Evolutionary conservation across 345 rosid genomes (phyloP), one percentile per base, ranked within the genome.

Genomic region (Eucalyptus guilfoylei): DNA sequence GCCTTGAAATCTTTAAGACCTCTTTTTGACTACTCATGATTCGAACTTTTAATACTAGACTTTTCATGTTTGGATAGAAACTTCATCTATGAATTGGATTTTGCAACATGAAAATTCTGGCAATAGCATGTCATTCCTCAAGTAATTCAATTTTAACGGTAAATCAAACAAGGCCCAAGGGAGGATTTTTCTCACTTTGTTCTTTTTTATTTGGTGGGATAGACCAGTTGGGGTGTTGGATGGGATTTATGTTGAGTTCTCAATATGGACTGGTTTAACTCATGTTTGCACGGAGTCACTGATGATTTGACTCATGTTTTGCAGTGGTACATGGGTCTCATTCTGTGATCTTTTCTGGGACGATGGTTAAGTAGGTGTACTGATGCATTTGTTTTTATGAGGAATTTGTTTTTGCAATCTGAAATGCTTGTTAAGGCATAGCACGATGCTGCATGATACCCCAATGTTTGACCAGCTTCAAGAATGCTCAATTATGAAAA

Each of bases 1-100:
- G 40, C 9, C 47, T 72, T 76, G 47, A 76, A 76, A 37, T 37
- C 83, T 40, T 76, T 40, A 40, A 40, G 45, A 40, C 28, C 9
- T 76, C 83, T 37, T 76, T 76, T 76, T 0, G 2, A 76, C 42
- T 44, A 40, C 0, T 2, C 1, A 37, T 40, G 47, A 76, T 76
- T 37, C 0, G 5, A 76, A 37, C 13, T 76, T 76, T 40, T 37
- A 3, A 76, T 76, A 3, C 45, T 0, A 21, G 2, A 76, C 0
- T 76, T 72, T 40, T 76, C 83, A 76, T 76, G 45, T 76, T 23
- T 7, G 15, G 83, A 42, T 76, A 40, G 83, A 76, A 37, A 76
- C 14, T 76, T 76, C 23, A 76, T 40, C 28, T 12, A 11, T 76
- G 83, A 76, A 76, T 76, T 76, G 83, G 47, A 76, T 76, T 21